Evolutionary conservation across 805 yeast species (phyloP).

Genomic region (Candida khao-thaluensis): DNA sequence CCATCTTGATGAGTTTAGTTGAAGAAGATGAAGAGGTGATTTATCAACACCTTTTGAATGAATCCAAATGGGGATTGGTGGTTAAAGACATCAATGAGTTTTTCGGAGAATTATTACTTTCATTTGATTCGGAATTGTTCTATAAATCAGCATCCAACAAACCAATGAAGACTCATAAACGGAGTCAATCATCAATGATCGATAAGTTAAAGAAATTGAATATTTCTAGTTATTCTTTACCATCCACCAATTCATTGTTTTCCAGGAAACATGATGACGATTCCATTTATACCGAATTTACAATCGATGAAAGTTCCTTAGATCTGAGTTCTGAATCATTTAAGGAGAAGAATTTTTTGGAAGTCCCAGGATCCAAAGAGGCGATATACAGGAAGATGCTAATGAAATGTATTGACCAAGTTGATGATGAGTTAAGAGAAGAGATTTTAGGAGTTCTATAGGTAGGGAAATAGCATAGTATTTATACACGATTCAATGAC

Average conservation of each 20-base stretch:
- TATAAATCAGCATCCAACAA: not conserved
- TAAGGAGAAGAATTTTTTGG: slow-evolving; percentile 10
- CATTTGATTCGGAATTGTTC: slow-evolving; percentile 35
- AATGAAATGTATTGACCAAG: slow-evolving; percentile 10
- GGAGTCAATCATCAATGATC: slow-evolving; percentile 22
- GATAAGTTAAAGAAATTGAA: slow-evolving; percentile 30
- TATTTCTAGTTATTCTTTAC: slow-evolving; percentile 14
- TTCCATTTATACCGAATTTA: slow-evolving; percentile 29
- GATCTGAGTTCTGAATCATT: not conserved
- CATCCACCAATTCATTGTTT: slow-evolving; percentile 13
- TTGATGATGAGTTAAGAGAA: slow-evolving; percentile 11
- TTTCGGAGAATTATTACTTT: slow-evolving; percentile 37
- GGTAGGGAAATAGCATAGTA: too few relatives aligned
- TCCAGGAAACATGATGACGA: slow-evolving; percentile 21
- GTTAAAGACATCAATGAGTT: slow-evolving; percentile 34
- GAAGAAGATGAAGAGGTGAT: slow-evolving; percentile 42
- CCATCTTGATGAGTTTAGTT: slow-evolving; percentile 36
- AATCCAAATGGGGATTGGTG: slow-evolving; percentile 43
- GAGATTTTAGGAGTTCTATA: slow-evolving; percentile 10
- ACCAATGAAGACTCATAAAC: slow-evolving; percentile 12
- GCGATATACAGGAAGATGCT: slow-evolving; percentile 12
- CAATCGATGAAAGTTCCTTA: slow-evolving; percentile 9
- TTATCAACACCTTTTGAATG: slow-evolving; percentile 44
- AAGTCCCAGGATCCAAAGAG: slow-evolving; percentile 11
- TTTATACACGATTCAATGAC: too few relatives aligned